These are phyloP conservation scores for Cercospora sp. DNA, from an alignment of 2,329 filamentous ascomycete genomes.

Conservation along the genomic window DNA sequence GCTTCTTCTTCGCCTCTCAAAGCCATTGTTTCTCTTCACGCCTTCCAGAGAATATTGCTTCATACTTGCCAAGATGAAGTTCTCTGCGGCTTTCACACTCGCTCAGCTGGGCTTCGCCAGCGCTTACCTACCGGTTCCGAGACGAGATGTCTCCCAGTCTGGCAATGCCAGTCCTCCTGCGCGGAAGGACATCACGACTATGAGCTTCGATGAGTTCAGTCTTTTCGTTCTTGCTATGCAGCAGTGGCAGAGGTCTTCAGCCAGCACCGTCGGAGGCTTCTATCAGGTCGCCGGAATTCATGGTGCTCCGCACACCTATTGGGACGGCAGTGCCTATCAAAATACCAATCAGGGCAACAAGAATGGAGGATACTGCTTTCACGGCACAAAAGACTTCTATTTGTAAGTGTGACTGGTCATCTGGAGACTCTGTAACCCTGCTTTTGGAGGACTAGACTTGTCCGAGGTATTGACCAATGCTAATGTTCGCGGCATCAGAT, in stretches of 20 bases:
- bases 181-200: conserved; percentile 17
- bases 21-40: neutral
- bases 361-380: conserved; percentile 5
- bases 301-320: conserved; percentile 30
- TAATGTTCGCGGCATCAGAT: conserved; percentile 11
- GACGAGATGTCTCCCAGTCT: conserved; percentile 8
- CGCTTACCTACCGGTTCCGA: conserved; percentile 13
- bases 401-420: neutral
- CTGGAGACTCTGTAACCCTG: neutral
- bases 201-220: conserved; percentile 14
- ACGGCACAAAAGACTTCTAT: conserved; percentile 12
- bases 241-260: conserved; percentile 15
- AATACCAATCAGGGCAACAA: conserved; percentile 7
- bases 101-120: conserved; percentile 6
- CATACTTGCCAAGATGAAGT: conserved; percentile 11
- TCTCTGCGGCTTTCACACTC: neutral
- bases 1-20: neutral
- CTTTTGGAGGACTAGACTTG: neutral
- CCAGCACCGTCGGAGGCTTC: conserved; percentile 21
- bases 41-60: neutral
- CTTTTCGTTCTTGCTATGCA: conserved; percentile 27
- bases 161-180: neutral
- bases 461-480: neutral
- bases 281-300: conserved; percentile 33
- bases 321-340: conserved; percentile 25